Percentiles rank a stretch among this genome's conserved stretches.
Evolutionary conservation across 306 rosid genomes (phyloP).

Genomic region (Cucurbita pepo): DNA sequence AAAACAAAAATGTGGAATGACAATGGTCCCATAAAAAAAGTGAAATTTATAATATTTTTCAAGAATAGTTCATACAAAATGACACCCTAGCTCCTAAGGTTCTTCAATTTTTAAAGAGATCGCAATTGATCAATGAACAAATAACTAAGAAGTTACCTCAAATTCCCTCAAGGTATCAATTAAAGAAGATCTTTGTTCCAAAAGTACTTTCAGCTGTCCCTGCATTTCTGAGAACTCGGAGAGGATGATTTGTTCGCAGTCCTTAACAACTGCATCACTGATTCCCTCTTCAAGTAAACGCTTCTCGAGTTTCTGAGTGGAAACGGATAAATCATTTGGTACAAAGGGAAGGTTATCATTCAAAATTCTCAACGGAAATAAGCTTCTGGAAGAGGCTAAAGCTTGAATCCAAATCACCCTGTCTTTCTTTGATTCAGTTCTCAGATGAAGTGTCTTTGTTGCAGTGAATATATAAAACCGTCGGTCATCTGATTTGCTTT

Average conservation of each 20-base stretch:
- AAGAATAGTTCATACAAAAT: neutral
- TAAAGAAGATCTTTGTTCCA: conserved; percentile 57
- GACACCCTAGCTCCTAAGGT: neutral
- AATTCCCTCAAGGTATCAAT: conserved; percentile 71
- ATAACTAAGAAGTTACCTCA: conserved; percentile 42
- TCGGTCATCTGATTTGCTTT: conserved; percentile 88
- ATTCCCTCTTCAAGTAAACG: conserved; percentile 68
- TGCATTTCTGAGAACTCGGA: conserved; percentile 67
- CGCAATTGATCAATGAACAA: neutral
- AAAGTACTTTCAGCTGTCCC: conserved; percentile 45
- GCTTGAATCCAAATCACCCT: conserved; percentile 88
- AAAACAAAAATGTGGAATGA: neutral
- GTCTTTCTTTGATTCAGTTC: conserved; percentile 72
- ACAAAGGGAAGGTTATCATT: conserved; percentile 34
- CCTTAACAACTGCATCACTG: conserved; percentile 46
- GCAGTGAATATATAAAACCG: conserved; percentile 76
- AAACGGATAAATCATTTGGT: conserved; percentile 45
- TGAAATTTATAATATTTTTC: neutral
- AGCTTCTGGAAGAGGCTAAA: conserved; percentile 54
- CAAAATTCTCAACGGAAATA: conserved; percentile 35
- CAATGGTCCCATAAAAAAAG: neutral
- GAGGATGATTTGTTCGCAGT: conserved; percentile 83
- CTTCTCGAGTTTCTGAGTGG: conserved; percentile 56
- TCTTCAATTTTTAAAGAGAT: neutral
- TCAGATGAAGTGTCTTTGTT: conserved; percentile 88